Percentiles rank a stretch among this genome's conserved stretches.
These are phyloP conservation scores for Coffea canephora DNA, from an alignment of 257 asterid species.

Conservation along the genomic window DNA sequence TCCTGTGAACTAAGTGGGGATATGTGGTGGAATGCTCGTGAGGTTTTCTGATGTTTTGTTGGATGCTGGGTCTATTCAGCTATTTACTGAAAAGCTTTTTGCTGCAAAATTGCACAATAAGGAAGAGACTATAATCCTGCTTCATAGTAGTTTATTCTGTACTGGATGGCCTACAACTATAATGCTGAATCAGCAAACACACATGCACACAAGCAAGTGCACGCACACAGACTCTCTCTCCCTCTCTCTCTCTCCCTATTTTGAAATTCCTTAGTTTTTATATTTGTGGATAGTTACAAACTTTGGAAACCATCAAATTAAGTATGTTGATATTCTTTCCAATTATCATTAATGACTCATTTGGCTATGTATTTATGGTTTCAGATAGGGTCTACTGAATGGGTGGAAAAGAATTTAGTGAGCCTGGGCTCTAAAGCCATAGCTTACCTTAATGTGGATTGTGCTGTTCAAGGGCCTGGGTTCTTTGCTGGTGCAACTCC, in stretches of 20 bases:
- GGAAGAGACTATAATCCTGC: not conserved
- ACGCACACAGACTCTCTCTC: too few species aligned
- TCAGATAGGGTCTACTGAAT: conserved; percentile 94
- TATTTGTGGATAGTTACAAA: not conserved
- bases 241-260: too few species aligned
- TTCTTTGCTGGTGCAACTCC: conserved; percentile 84
- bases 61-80: not conserved
- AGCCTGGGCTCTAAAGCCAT: conserved; percentile 80
- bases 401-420: conserved; percentile 86
- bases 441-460: conserved; percentile 88
- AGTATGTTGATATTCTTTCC: not conserved
- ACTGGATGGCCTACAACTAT: too few species aligned
- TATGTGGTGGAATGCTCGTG: not conserved
- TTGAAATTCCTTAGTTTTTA: too few species aligned
- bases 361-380: conserved; percentile 10
- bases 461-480: conserved; percentile 98
- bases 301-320: not conserved
- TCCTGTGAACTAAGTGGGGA: not conserved
- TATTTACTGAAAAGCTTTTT: too few species aligned
- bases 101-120: not conserved
- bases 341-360: not conserved
- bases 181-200: too few species aligned
- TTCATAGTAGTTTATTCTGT: not conserved
- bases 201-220: too few species aligned
- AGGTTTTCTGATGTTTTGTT: not conserved